Evolutionary conservation across 2,329 filamentous ascomycete genomes (phyloP), one percentile per base, ranked within the genome.

Genomic region (Trichoderma sp.): DNA sequence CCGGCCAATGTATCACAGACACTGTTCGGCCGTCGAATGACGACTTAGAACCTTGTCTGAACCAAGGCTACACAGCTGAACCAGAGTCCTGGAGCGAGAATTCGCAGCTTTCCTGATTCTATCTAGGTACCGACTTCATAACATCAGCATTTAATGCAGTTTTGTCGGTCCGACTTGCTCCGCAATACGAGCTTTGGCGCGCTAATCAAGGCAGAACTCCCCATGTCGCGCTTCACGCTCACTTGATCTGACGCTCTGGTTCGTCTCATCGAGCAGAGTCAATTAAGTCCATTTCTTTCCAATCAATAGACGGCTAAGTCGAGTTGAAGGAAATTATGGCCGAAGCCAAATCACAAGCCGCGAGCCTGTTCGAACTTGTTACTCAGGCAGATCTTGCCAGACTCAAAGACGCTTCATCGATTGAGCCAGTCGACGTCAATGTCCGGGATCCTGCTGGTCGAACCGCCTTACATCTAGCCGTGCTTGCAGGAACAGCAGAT

Each of bases 391-490:
- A 60, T 19, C 19, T 50, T n/a, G 17, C 34, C 19, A 17, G 44
- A 15, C 30, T 60, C 24, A 15, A 50, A 41, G 28, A 60, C 3
- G 17, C 14, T 9, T 19, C 50, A 14, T 21, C 44, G 9, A 7
- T 21, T 3, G n/a, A 60, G 5, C 19, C 28, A 60, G 19, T 60
- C n/a, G 57, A 60, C 12, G 15, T 60, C 30, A 44, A 60, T 9
- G 9, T 28, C 6, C 44, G 57, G 28, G 44, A 60, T 39, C 10
- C 57, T 26, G 30, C 17, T 19, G 57, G 57, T 12, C 57, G 57
- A 50, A 60, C 57, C n/a, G 57, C 19, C 19, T 10, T 60, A 24
- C 57, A 60, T n/a, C 28, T 60, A 7, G 57, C 57, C 9, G 30
- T 50, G 14, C 39, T 24, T 41, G 45, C 30, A 19, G 57, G 28